Percentiles rank a stretch among this genome's conserved stretches.
Conservation (phyloP, 768 basidiomycete species). For the Boletus barrowsii region DNA sequence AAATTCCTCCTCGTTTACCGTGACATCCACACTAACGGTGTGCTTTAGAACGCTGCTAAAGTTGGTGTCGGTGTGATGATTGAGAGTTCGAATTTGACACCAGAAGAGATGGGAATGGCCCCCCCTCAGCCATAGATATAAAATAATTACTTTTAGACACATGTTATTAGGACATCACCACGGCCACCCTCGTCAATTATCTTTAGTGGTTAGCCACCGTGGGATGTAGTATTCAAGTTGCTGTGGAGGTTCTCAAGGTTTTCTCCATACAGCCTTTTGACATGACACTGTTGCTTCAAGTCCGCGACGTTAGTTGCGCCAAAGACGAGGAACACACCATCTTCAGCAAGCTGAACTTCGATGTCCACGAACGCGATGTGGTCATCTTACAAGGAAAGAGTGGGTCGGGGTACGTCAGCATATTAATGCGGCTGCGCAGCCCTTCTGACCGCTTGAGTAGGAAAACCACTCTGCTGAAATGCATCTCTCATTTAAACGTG, state of each 20-base stretch:
- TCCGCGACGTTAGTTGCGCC: constrained; percentile 49
- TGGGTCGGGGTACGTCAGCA: constrained; percentile 58
- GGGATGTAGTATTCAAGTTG: constrained; percentile 13
- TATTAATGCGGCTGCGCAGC: background rate
- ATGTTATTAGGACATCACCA: constrained; percentile 21
- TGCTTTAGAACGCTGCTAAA: constrained; percentile 78
- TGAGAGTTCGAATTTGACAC: constrained; percentile 77
- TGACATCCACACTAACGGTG: background rate
- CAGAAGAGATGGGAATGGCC: constrained; percentile 76
- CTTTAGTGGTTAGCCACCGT: constrained; percentile 10
- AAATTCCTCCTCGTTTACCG: constrained; percentile 13
- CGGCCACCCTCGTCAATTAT: constrained; percentile 12
- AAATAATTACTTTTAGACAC: constrained; percentile 30
- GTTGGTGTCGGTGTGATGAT: constrained; percentile 98
- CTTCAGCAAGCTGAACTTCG: constrained; percentile 60
- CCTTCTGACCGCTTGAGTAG: constrained; percentile 22
- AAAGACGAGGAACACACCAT: constrained; percentile 46
- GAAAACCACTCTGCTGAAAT: constrained; percentile 80
- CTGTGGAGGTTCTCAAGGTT: background rate
- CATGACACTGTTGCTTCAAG: constrained; percentile 44
- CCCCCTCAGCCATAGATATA: constrained; percentile 43
- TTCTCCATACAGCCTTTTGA: background rate
- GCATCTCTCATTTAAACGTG: constrained; percentile 73
- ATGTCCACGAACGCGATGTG: constrained; percentile 69
- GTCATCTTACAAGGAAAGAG: constrained; percentile 76